A percentile compares a stretch with the other conserved stretches of the same genome.
Conservation (phyloP, 257 asterid species). For the Eustoma russellianum region DNA sequence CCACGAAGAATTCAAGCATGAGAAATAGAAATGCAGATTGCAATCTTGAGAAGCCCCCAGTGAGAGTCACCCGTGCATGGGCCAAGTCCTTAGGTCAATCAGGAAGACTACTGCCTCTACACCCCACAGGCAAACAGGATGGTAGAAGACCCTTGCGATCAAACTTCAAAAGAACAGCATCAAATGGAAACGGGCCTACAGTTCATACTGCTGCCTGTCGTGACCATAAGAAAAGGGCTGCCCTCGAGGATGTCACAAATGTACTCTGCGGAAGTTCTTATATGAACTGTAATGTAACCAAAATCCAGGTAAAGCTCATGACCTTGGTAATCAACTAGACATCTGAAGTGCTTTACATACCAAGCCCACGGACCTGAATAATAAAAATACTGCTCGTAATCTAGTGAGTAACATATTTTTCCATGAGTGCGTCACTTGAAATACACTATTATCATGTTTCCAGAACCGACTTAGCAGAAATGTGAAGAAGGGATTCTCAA, state of each 20-base stretch:
- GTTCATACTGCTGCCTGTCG: constrained; percentile 23
- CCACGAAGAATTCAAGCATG: constrained; percentile 41
- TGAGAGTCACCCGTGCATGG: constrained; percentile 72
- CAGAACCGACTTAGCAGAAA: constrained; percentile 26
- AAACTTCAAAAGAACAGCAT: constrained; percentile 57
- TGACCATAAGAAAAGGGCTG: constrained; percentile 57
- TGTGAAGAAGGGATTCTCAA: constrained; percentile 29
- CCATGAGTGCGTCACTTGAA: constrained; percentile 1
- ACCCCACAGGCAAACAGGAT: constrained; percentile 47
- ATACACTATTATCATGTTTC: constrained; percentile 3
- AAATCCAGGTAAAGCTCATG: constrained; percentile 34
- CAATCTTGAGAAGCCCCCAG: constrained; percentile 27
- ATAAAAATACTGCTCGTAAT: no score
- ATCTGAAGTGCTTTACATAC: no score
- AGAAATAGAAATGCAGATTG: constrained; percentile 42
- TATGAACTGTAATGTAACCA: constrained; percentile 39
- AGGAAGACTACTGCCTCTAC: constrained; percentile 58
- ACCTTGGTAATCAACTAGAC: no score
- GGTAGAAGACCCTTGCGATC: constrained; percentile 34
- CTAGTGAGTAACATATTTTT: no score
- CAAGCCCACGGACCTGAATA: no score
- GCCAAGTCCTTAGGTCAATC: constrained; percentile 53
- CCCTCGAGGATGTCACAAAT: constrained; percentile 80
- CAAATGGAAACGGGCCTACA: constrained; percentile 29
- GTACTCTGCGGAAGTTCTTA: constrained; percentile 39